phyloP scores from a whole-genome alignment of 2,329 filamentous ascomycete species.

The Venturia nashicola region DNA sequence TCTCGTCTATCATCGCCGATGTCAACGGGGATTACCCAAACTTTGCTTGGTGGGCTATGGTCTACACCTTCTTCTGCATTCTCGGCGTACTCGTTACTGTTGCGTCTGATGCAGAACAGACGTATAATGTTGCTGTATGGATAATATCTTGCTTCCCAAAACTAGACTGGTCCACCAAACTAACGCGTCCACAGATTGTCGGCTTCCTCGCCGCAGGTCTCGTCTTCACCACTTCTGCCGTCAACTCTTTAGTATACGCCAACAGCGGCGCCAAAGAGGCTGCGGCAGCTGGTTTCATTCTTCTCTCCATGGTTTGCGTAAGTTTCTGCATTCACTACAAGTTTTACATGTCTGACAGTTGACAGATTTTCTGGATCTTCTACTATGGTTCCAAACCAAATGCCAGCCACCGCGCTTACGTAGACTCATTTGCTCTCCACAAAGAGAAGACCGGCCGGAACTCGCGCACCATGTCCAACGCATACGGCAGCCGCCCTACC shows the following conservation, averaged over 20 bases:
- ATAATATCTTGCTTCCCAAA: conserved; percentile 13
- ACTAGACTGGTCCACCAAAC: not conserved
- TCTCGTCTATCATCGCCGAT: conserved; percentile 67
- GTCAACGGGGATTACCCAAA: conserved; percentile 55
- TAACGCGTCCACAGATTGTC: conserved; percentile 46
- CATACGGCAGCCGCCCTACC: conserved; percentile 65
- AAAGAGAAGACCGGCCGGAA: conserved; percentile 53
- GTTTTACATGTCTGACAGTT: conserved; percentile 4
- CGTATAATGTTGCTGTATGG: conserved; percentile 75
- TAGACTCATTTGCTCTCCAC: conserved; percentile 89
- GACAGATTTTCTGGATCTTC: conserved; percentile 91
- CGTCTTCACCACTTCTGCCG: conserved; percentile 72
- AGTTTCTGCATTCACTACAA: conserved; percentile 23
- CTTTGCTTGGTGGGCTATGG: conserved; percentile 84
- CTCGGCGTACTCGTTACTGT: conserved; percentile 69
- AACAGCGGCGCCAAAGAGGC: conserved; percentile 65
- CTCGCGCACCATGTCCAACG: conserved; percentile 60
- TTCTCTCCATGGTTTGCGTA: conserved; percentile 87
- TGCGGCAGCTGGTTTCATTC: conserved; percentile 81
- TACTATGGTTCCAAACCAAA: conserved; percentile 93
- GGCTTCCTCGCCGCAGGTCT: conserved; percentile 76
- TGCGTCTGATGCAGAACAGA: conserved; percentile 70
- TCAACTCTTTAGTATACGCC: conserved; percentile 77
- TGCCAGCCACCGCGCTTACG: conserved; percentile 73
- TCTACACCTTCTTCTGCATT: conserved; percentile 77